Conservation (phyloP, 2,329 filamentous ascomycete genomes). For the Aspergillus aculeatinus region DNA sequence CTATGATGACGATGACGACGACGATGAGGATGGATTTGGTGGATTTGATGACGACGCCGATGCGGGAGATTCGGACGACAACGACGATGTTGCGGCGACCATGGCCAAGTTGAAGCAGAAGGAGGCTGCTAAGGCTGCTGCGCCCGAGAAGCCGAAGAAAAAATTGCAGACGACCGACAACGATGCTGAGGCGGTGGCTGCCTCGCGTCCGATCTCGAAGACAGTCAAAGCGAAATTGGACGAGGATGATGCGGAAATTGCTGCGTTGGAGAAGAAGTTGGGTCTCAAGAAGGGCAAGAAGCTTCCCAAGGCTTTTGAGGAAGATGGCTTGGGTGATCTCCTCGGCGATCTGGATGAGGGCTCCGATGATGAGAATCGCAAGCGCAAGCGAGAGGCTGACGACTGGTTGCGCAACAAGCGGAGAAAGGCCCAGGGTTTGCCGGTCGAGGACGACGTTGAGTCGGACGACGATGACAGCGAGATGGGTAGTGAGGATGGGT, state of each 20-base stretch:
- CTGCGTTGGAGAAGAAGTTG: slow-evolving; percentile 79
- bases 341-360: slow-evolving; percentile 65
- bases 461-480: slow-evolving; percentile 30
- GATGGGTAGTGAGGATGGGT: slow-evolving; percentile 24
- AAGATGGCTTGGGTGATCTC: slow-evolving; percentile 80
- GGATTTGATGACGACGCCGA: slow-evolving; percentile 24
- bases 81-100: slow-evolving; percentile 16
- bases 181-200: slow-evolving; percentile 29
- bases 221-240: slow-evolving; percentile 64
- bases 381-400: slow-evolving; percentile 63
- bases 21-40: slow-evolving; percentile 29
- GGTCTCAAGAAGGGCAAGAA: slow-evolving; percentile 77
- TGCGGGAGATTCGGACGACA: slow-evolving; percentile 22
- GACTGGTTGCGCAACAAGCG: slow-evolving; percentile 61
- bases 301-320: slow-evolving; percentile 68
- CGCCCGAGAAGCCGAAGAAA: background rate
- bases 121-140: slow-evolving; percentile 7
- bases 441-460: slow-evolving; percentile 23
- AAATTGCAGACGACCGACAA: slow-evolving; percentile 30
- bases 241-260: slow-evolving; percentile 85
- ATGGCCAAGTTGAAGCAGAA: slow-evolving; percentile 36
- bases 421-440: slow-evolving; percentile 48
- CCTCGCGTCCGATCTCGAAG: slow-evolving; percentile 31
- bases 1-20: slow-evolving; percentile 26
- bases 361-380: slow-evolving; percentile 50